Percentiles rank a stretch among this genome's conserved stretches.
phyloP scores from a whole-genome alignment of 352 stramenopile species.

The Aphanomyces cochlioides region DNA sequence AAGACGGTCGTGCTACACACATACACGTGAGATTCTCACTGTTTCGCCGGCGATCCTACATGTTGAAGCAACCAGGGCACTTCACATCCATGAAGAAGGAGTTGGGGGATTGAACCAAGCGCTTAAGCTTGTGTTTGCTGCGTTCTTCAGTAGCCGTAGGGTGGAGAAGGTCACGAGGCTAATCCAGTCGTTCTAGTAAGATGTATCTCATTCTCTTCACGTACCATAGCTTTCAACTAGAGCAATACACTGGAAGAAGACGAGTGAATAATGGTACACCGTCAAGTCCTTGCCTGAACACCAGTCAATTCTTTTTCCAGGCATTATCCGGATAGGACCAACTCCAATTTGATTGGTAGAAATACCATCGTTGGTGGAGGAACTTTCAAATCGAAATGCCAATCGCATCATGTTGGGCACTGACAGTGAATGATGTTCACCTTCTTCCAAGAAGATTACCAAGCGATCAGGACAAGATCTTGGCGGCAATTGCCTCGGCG shows the following conservation, averaged over 20 bases:
- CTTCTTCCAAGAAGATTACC: too few relatives aligned
- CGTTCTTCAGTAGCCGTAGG: conserved; percentile 93
- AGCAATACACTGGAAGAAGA: conserved; percentile 83
- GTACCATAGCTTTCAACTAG: conserved; percentile 11
- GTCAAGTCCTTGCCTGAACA: neutral
- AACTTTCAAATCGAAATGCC: neutral
- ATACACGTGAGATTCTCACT: neutral
- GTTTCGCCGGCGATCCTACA: conserved; percentile 48
- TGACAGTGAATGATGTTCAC: too few relatives aligned
- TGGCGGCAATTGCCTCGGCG: too few relatives aligned
- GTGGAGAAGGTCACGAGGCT: conserved; percentile 96
- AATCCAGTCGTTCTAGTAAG: neutral
- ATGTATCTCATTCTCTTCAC: neutral
- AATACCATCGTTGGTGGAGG: conserved; percentile 19
- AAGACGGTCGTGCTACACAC: conserved; percentile 94
- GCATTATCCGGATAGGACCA: conserved; percentile 6
- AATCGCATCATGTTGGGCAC: too few relatives aligned
- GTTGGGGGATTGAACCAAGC: conserved; percentile 99
- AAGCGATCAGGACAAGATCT: too few relatives aligned
- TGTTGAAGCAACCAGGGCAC: conserved; percentile 99
- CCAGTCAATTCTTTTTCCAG: conserved; percentile 24
- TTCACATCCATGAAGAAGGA: conserved; percentile 99
- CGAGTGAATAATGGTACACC: conserved; percentile 46
- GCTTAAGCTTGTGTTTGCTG: conserved; percentile 99
- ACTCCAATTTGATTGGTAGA: neutral